Base-by-base conservation (phyloP, 75 land plant genomes). In the Cryptomeria japonica region DNA sequence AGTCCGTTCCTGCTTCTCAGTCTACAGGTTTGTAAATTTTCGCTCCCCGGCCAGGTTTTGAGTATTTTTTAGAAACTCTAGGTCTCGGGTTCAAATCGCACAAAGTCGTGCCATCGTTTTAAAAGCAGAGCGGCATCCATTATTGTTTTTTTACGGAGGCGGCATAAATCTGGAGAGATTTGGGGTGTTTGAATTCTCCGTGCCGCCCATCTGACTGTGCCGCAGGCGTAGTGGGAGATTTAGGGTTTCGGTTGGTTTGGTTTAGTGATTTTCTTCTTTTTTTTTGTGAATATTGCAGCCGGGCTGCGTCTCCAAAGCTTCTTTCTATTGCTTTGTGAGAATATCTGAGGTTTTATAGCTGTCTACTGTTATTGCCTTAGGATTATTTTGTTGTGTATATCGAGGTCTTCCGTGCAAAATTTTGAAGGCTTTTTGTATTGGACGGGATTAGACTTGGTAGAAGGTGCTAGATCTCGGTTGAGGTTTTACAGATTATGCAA, bases 131-230 rank as follows among this genome's bases (percentile, higher is more conserved):
- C 15, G 82, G 82, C 44, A 39, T 79, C 44, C 39, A 38, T 82
- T 82, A 13, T 46, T 82, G 32, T 44, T 28, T 25, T 44, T 82
- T n/a, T 44, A n/a, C 31, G 34, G 2, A 82, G 12, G 11, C 31
- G 51, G 84, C n/a, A 28, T 14, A 46, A 82, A 44, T 82, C 84
- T n/a, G 84, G 83, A n/a, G 84, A 10, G 84, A 46, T 82, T 82
- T 28, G 49, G 49, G 22, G 11, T 12, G 28, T 82, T 46, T 82
- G 28, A 7, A 28, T 13, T 10, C 25, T 82, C 44, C 46, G 11
- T 2, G n/a, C 47, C 44, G 0, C 47, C 12, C 12, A 41, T 41
- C 3, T 42, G 10, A 64, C 9, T 49, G 13, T 12, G 84, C 49
- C 31, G 51, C 31, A 42, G 84, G 32, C n/a, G 8, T 49, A 22